Percentiles rank a stretch among this genome's conserved stretches.
Conservation (phyloP, 805 yeast species). For the Danielia oregonensis region DNA sequence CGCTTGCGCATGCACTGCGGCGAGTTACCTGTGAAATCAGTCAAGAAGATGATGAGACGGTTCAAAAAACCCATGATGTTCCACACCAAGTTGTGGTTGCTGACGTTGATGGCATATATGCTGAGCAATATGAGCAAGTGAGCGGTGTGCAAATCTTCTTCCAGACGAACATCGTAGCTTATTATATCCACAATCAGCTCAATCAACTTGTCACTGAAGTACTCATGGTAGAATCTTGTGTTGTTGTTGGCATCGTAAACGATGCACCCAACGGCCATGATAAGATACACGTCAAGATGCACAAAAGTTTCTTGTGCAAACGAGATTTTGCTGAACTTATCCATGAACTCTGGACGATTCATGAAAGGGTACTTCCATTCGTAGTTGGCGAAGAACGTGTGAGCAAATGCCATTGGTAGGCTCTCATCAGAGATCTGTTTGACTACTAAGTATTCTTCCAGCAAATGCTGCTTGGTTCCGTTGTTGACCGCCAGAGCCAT, state of each 20-base stretch:
- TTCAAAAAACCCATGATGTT: slow-evolving; percentile 31
- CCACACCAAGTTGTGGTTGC: slow-evolving; percentile 30
- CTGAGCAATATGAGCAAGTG: slow-evolving; percentile 29
- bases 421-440: slow-evolving; percentile 25
- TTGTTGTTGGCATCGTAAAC: slow-evolving; percentile 28
- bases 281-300: slow-evolving; percentile 34
- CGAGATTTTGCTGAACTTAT: slow-evolving; percentile 23
- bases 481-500: background rate
- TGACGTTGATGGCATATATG: slow-evolving; percentile 27
- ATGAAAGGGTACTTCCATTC: slow-evolving; percentile 35
- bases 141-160: slow-evolving; percentile 26
- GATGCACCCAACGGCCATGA: slow-evolving; percentile 38
- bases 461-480: slow-evolving; percentile 5
- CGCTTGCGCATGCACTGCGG: slow-evolving; percentile 10
- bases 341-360: slow-evolving; percentile 18
- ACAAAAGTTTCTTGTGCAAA: slow-evolving; percentile 35
- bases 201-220: slow-evolving; percentile 30
- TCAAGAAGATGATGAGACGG: slow-evolving; percentile 18
- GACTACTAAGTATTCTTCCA: slow-evolving; percentile 36
- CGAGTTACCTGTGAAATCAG: slow-evolving; percentile 10
- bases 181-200: slow-evolving; percentile 32
- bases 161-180: slow-evolving; percentile 23
- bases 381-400: slow-evolving; percentile 36
- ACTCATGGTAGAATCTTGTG: slow-evolving; percentile 20
- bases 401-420: slow-evolving; percentile 29